Base-by-base conservation (phyloP, 257 asterid genomes). In the Perilla frutescens region DNA sequence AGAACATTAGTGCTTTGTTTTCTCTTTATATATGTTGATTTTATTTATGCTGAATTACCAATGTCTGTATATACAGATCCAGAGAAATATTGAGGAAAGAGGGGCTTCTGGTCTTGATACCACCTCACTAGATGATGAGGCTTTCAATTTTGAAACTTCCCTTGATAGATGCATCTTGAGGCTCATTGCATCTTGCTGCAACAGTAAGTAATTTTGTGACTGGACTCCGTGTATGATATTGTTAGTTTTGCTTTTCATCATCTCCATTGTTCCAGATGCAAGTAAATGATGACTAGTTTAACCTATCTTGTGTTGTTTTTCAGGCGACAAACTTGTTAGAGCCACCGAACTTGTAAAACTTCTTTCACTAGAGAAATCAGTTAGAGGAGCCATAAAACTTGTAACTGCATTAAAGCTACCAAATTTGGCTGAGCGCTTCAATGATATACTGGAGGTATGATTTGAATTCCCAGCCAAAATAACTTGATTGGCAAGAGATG, bases 131-230 rank as follows among this genome's bases (percentile, higher is more conserved):
- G 97, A 92, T 5, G 98, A 92, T 9, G 96, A 92, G 84, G 96
- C 96, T 65, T 95, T 92, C 81, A 80, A 82, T 80, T 83, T 82
- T 41, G 99, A 95, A 82, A 79, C 87, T 37, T 88, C 96, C 70
- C 84, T 90, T 66, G 97, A 90, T 75, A 80, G 94, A 83, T 92
- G 99, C 89, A 92, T 92, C 80, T 84, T 92, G 88, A 89, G 96
- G 88, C 96, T 95, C 65, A 95, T 95, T 59, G 94, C 92, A 50
- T 89, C 98, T 57, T 92, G 98, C 84, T 92, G 98, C 88, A 89
- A 86, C 49, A 87, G 98, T 90, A 39, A 77, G 89, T 81, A 53
- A 34, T 53, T 49, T 41, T 62, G 51, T 34, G 1, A 55, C 55
- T 37, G 12, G 56, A 45, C 31, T 61, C 70, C 47, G 26, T 53